Percentiles rank a stretch among this genome's conserved stretches.
These are phyloP conservation scores for Torulaspora franciscae DNA, from an alignment of 805 yeast genomes.

Conservation along the genomic window DNA sequence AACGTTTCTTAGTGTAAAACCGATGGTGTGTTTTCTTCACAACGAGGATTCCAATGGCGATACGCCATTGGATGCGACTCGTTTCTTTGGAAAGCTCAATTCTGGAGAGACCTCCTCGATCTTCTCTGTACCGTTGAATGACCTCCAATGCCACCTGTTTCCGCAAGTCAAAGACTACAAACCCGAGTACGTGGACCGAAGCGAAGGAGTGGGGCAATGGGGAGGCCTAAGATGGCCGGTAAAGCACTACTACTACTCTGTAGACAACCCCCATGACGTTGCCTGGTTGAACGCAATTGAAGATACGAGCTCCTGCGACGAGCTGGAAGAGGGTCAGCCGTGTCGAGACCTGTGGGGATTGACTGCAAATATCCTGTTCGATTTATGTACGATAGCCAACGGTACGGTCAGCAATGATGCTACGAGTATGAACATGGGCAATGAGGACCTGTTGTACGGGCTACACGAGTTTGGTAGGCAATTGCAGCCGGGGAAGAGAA, in stretches of 20 bases:
- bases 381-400: constrained; percentile 54
- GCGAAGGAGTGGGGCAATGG: constrained; percentile 48
- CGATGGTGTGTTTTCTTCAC: constrained; percentile 64
- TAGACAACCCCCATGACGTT: constrained; percentile 49
- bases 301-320: constrained; percentile 56
- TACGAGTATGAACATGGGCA: constrained; percentile 41
- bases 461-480: constrained; percentile 52
- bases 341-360: constrained; percentile 78
- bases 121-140: constrained; percentile 65
- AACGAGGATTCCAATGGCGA: constrained; percentile 26
- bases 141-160: constrained; percentile 40
- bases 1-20: constrained; percentile 77
- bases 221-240: constrained; percentile 67
- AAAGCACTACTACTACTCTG: constrained; percentile 58
- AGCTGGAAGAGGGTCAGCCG: constrained; percentile 34
- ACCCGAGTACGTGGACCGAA: constrained; percentile 35
- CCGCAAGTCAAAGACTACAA: constrained; percentile 6
- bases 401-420: constrained; percentile 33
- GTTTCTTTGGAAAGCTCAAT: constrained; percentile 45
- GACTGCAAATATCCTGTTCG: constrained; percentile 74
- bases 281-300: constrained; percentile 59
- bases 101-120: constrained; percentile 75
- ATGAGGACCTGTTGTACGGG: constrained; percentile 61
- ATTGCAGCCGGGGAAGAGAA: constrained; percentile 45
- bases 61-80: constrained; percentile 31